Conservation (phyloP, 2,329 filamentous ascomycete species). For the Claviceps sp. region DNA sequence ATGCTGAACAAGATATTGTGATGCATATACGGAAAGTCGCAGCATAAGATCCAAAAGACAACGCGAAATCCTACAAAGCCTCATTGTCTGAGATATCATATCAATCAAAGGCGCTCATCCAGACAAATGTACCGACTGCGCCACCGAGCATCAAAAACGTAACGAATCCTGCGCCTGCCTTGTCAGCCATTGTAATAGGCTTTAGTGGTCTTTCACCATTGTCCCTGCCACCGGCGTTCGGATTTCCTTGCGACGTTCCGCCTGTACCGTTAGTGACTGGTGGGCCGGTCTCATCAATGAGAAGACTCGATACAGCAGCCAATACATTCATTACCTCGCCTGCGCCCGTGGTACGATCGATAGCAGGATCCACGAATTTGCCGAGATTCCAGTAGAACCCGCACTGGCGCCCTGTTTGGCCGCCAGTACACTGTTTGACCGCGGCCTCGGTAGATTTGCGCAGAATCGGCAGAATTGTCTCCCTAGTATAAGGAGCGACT, state of each 20-base stretch:
- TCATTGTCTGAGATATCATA: not conserved
- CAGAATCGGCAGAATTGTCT: constrained; percentile 43
- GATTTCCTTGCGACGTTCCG: constrained; percentile 33
- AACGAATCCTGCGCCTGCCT: constrained; percentile 34
- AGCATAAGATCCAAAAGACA: not conserved
- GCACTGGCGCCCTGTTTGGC: constrained; percentile 43
- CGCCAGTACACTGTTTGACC: constrained; percentile 48
- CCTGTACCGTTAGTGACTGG: constrained; percentile 35
- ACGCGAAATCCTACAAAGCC: not conserved
- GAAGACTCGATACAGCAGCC: constrained; percentile 36
- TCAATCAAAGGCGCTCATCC: constrained; percentile 32
- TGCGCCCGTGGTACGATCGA: constrained; percentile 41
- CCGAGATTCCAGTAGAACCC: constrained; percentile 48
- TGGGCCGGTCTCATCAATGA: constrained; percentile 27
- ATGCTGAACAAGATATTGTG: not conserved
- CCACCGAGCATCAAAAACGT: constrained; percentile 30
- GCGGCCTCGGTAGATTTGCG: constrained; percentile 44
- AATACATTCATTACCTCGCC: constrained; percentile 47
- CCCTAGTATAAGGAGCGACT: constrained; percentile 45
- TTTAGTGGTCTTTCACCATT: constrained; percentile 12
- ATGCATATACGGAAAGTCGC: not conserved
- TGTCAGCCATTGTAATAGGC: constrained; percentile 30
- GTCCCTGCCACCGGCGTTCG: constrained; percentile 24
- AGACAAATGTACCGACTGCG: constrained; percentile 30
- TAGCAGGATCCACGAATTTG: constrained; percentile 29